Evolutionary conservation across 306 rosid genomes (phyloP).

Genomic region (Glycine soja): DNA sequence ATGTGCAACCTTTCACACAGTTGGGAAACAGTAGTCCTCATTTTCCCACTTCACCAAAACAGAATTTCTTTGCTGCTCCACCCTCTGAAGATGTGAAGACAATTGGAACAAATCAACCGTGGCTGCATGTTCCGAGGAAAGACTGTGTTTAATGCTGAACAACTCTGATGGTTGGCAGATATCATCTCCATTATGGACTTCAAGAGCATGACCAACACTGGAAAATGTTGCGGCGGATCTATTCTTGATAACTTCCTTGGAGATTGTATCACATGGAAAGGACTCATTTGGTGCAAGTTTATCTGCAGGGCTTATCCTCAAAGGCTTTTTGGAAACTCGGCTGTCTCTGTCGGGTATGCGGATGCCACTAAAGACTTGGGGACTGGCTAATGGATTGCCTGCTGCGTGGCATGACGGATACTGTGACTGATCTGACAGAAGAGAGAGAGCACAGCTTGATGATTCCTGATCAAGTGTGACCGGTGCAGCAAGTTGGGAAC

Average conservation of each 20-base stretch:
- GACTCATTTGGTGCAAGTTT: constrained; percentile 47
- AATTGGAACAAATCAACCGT: constrained; percentile 72
- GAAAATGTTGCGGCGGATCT: too few relatives aligned
- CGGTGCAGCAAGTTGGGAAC: constrained; percentile 53
- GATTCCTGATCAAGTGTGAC: constrained; percentile 51
- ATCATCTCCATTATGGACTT: constrained; percentile 28
- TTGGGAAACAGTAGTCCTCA: constrained; percentile 60
- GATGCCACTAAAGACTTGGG: constrained; percentile 44
- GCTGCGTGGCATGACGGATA: constrained; percentile 50
- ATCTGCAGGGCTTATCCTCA: constrained; percentile 46
- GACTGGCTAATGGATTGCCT: constrained; percentile 47
- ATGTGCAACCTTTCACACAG: constrained; percentile 35
- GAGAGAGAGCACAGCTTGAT: constrained; percentile 87
- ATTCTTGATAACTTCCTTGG: too few relatives aligned
- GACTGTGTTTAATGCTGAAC: constrained; percentile 42
- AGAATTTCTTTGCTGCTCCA: constrained; percentile 69
- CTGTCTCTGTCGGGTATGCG: constrained; percentile 24
- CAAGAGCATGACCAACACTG: too few relatives aligned
- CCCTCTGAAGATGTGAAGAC: constrained; percentile 83
- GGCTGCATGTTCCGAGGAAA: constrained; percentile 54
- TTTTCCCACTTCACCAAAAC: constrained; percentile 61
- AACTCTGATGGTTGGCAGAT: constrained; percentile 42
- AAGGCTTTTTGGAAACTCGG: constrained; percentile 48
- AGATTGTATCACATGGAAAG: constrained; percentile 38
- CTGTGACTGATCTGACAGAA: constrained; percentile 83